Base-by-base conservation (phyloP, 257 asterid species). In the Nicotiana sylvestris region DNA sequence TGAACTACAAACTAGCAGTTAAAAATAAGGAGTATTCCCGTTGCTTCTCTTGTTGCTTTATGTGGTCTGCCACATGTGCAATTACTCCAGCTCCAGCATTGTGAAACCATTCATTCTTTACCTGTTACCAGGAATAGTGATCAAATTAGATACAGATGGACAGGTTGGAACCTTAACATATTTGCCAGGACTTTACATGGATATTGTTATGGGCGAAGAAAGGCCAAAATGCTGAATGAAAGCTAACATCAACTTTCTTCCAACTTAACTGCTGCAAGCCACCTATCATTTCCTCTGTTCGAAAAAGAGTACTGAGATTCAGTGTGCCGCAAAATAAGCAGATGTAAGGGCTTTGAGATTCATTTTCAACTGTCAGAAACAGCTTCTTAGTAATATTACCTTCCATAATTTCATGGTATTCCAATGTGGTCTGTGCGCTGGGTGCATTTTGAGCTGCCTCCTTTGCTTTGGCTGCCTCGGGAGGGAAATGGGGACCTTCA, bases 141-240 rank as follows among this genome's bases (percentile, higher is more conserved):
- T 33, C 25, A 49, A 7, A n/a, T 66, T 16, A 66, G 10, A 57
- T 15, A 35, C 4, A 39, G 25, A 32, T 2, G 0, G 12, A 5
- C 0, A 18, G 10, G 4, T 15, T 11, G 9, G 16, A 56, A 66
- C 9, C 61, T 4, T 61, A 39, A 8, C 25, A 46, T 72, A 30
- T 51, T 39, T 72, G 33, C 29, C 76, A 17, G 64, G 61, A 65
- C 58, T 85, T 86, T 90, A 93, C 99, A 86, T 96, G 95, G 56
- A 94, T 96, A 81, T 91, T 93, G 87, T 92, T 88, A 78, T 94
- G 99, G 25, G 99, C 98, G 55, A 93, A 92, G 89, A 94, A 96
- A 10, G 98, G 97, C 97, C 95, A 94, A 51, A 85, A 74, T 16
- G 97, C 88, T 0, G 97, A 90, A 87, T 93, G 97, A 82, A 96